Evolutionary conservation across 768 basidiomycete genomes (phyloP).

Genomic region (Mycena galericulata): DNA sequence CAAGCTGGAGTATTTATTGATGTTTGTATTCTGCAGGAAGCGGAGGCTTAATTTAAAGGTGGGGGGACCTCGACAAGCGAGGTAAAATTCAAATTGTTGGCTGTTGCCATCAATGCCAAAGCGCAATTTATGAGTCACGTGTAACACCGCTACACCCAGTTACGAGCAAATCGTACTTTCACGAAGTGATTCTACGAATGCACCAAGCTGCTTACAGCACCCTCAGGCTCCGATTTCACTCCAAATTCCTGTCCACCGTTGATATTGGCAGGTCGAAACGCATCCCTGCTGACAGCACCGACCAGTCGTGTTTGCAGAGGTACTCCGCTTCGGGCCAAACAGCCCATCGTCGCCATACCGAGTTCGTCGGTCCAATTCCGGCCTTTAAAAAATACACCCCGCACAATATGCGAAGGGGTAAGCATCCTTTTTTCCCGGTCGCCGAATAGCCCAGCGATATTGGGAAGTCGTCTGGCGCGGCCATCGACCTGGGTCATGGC

Average conservation of each 20-base stretch:
- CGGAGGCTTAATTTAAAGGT: too few species aligned
- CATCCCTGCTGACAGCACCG: background rate
- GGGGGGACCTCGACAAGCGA: too few species aligned
- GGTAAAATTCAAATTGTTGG: too few species aligned
- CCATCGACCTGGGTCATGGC: constrained; percentile 34
- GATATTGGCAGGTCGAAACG: background rate
- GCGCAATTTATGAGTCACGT: too few species aligned
- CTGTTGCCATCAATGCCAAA: too few species aligned
- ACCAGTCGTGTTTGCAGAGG: constrained; percentile 12
- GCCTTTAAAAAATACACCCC: constrained; percentile 49
- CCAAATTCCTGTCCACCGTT: background rate
- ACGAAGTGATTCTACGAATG: too few species aligned
- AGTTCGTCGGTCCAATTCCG: constrained; percentile 33
- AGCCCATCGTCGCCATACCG: constrained; percentile 29
- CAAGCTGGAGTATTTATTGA: too few species aligned
- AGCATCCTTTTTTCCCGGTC: constrained; percentile 42
- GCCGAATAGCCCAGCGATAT: constrained; percentile 30
- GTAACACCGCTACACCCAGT: too few species aligned
- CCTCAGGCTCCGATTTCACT: constrained; percentile 6
- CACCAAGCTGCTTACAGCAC: too few species aligned
- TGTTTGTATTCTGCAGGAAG: too few species aligned
- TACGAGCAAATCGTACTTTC: too few species aligned
- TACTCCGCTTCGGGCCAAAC: constrained; percentile 26
- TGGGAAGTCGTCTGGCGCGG: constrained; percentile 30
- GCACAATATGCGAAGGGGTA: constrained; percentile 59